A percentile compares a stretch with the other conserved stretches of the same genome.
These are phyloP conservation scores for Mucor circinelloides DNA, from an alignment of 371 early-diverging fungal species.

Conservation along the genomic window DNA sequence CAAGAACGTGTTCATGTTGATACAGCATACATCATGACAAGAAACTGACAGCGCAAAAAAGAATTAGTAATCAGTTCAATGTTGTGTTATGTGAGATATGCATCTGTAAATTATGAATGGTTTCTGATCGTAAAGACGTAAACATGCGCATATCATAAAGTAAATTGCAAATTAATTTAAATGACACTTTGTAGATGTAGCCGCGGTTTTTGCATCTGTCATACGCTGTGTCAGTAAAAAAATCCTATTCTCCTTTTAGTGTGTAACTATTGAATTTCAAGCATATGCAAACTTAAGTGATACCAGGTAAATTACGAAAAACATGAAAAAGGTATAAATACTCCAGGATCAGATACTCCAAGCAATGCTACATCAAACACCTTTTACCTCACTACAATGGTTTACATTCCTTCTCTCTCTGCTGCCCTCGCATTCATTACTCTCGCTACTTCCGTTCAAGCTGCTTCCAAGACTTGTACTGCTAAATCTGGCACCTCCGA, in stretches of 20 bases:
- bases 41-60: neutral
- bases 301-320: neutral
- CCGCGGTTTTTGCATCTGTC: neutral
- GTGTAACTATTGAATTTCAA: neutral
- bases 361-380: neutral
- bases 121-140: neutral
- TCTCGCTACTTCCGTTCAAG: neutral
- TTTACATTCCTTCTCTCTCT: constrained; percentile 1
- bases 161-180: neutral
- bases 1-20: neutral
- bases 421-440: neutral
- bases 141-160: neutral
- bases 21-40: neutral
- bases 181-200: neutral
- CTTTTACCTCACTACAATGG: neutral
- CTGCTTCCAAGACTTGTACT: neutral
- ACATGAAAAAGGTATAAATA: neutral
- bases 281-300: neutral
- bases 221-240: neutral
- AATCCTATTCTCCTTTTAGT: neutral
- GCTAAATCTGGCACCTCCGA: constrained; percentile 5
- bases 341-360: neutral
- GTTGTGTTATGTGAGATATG: neutral
- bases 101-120: neutral
- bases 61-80: neutral